A percentile compares a stretch with the other conserved stretches of the same genome.
Evolutionary conservation across 129 eudicot genomes (phyloP).

Genomic region (Lonicera japonica): DNA sequence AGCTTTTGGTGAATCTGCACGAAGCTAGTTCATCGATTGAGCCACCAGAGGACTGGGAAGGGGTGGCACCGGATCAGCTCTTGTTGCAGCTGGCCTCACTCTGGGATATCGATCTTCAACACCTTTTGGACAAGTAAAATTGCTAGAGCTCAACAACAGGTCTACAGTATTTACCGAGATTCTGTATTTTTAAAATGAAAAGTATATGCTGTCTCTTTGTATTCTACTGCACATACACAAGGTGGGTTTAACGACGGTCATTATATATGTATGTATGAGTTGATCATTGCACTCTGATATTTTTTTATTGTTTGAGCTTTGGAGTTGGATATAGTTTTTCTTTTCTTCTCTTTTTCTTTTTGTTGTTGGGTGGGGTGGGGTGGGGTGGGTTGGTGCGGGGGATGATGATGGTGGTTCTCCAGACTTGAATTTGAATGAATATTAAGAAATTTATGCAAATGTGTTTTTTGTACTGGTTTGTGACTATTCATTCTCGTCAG

Average conservation of each 20-base stretch:
- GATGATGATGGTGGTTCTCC: too few relatives aligned
- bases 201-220: slow-evolving; percentile 7
- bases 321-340: not conserved
- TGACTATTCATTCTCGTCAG: too few relatives aligned
- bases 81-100: slow-evolving; percentile 81
- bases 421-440: too few relatives aligned
- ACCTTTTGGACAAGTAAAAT: slow-evolving; percentile 49
- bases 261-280: not conserved
- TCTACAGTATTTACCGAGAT: slow-evolving; percentile 8
- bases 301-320: not conserved
- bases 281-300: not conserved
- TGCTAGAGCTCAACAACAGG: not conserved
- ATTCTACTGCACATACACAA: slow-evolving; percentile 1
- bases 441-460: too few relatives aligned
- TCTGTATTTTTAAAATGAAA: slow-evolving; percentile 15
- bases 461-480: too few relatives aligned
- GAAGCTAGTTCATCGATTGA: slow-evolving; percentile 68
- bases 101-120: slow-evolving; percentile 83
- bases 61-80: slow-evolving; percentile 81
- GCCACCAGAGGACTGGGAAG: slow-evolving; percentile 95
- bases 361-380: too few relatives aligned
- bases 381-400: too few relatives aligned
- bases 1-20: slow-evolving; percentile 61
- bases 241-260: not conserved
- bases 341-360: not conserved